Percentiles rank a stretch among this genome's conserved stretches.
These are phyloP conservation scores for Dothideomycetidae sp. DNA, from an alignment of 2,329 filamentous ascomycete species.

Conservation along the genomic window DNA sequence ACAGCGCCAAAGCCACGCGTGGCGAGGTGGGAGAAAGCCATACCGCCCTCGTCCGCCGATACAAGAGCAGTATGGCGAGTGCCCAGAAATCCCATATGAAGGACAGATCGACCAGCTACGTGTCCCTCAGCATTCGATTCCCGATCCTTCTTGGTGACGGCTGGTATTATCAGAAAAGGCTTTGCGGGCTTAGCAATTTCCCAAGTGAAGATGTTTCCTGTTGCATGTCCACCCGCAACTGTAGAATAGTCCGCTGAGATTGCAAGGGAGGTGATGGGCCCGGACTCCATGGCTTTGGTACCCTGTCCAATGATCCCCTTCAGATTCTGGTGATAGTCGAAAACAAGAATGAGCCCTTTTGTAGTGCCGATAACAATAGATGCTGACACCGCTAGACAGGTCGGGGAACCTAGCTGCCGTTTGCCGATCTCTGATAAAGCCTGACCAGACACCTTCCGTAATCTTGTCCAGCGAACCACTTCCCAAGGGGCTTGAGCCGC, in stretches of 20 bases:
- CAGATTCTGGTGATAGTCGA: slow-evolving; percentile 92
- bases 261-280: slow-evolving; percentile 71
- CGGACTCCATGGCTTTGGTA: slow-evolving; percentile 87
- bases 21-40: slow-evolving; percentile 96
- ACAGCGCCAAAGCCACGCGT: slow-evolving; percentile 79
- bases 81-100: slow-evolving; percentile 88
- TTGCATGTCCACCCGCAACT: slow-evolving; percentile 76
- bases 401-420: slow-evolving; percentile 83
- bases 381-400: slow-evolving; percentile 76
- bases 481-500: slow-evolving; percentile 78
- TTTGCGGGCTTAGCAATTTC: slow-evolving; percentile 69
- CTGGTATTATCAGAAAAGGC: slow-evolving; percentile 77
- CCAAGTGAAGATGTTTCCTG: slow-evolving; percentile 93
- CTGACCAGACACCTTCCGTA: slow-evolving; percentile 78
- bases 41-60: slow-evolving; percentile 84
- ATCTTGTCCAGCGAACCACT: slow-evolving; percentile 86
- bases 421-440: slow-evolving; percentile 85
- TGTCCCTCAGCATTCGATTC: slow-evolving; percentile 67
- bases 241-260: slow-evolving; percentile 90
- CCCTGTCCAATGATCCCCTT: slow-evolving; percentile 89
- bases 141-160: slow-evolving; percentile 42
- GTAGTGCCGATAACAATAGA: slow-evolving; percentile 83
- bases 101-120: slow-evolving; percentile 58
- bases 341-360: slow-evolving; percentile 86
- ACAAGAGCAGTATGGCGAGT: slow-evolving; percentile 88